Percentiles rank a stretch among this genome's conserved stretches.
Evolutionary conservation across 2,329 filamentous ascomycete genomes (phyloP).

Genomic region (Microsporum audouinii): DNA sequence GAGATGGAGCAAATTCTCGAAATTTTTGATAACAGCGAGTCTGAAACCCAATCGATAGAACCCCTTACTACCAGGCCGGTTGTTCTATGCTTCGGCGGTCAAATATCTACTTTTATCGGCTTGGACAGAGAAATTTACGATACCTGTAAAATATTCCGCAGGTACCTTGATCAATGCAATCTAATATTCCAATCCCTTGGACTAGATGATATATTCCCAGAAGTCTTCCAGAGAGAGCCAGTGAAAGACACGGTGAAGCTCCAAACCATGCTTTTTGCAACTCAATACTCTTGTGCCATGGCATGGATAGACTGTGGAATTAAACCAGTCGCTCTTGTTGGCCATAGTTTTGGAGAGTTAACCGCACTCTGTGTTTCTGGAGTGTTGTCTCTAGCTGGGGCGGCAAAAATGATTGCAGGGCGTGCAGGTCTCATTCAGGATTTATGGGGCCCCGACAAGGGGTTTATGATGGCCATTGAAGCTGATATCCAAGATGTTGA

Average conservation of each 20-base stretch:
- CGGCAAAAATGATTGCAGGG: conserved; percentile 21
- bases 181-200: conserved; percentile 19
- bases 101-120: conserved; percentile 21
- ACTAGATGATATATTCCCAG: conserved; percentile 15
- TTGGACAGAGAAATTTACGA: conserved; percentile 22
- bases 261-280: conserved; percentile 29
- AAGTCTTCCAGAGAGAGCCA: conserved; percentile 20
- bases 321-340: conserved; percentile 23
- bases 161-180: conserved; percentile 29
- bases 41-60: not conserved
- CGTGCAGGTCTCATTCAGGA: conserved; percentile 25
- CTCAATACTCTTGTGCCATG: conserved; percentile 29
- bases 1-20: not conserved
- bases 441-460: conserved; percentile 24
- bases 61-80: conserved; percentile 14
- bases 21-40: not conserved
- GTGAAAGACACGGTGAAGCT: conserved; percentile 19
- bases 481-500: not conserved
- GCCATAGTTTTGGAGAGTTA: conserved; percentile 31
- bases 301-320: conserved; percentile 32
- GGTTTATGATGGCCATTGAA: conserved; percentile 25
- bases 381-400: conserved; percentile 21
- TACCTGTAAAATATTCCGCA: conserved; percentile 18
- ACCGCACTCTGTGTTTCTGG: conserved; percentile 27
- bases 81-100: conserved; percentile 32